Conservation (phyloP, 208 protist genomes). For the Crithidia fasciculata region DNA sequence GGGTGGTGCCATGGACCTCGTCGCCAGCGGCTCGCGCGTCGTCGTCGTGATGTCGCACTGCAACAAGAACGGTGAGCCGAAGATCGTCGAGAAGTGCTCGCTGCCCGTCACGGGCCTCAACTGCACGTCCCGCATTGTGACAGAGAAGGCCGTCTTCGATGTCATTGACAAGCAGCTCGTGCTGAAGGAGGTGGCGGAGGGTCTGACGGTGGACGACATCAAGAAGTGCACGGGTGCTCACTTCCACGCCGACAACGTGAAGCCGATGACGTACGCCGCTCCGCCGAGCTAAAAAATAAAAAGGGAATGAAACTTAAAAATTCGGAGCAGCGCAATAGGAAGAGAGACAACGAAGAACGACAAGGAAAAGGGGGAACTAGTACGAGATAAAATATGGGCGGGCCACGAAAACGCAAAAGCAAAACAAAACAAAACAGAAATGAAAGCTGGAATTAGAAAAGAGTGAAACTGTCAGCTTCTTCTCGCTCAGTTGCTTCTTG, state of each 20-base stretch:
- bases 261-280: conserved; percentile 77
- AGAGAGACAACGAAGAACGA: too few species aligned
- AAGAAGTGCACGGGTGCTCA: conserved; percentile 79
- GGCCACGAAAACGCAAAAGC: background rate
- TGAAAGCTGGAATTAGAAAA: background rate
- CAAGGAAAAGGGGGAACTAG: too few species aligned
- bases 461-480: too few species aligned
- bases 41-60: conserved; percentile 98
- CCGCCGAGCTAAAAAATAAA: conserved; percentile 16
- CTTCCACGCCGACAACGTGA: conserved; percentile 72
- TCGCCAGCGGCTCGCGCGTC: conserved; percentile 91
- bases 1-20: conserved; percentile 97
- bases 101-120: conserved; percentile 93
- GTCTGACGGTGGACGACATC: conserved; percentile 93
- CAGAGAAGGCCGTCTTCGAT: conserved; percentile 97
- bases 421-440: conserved; percentile 13
- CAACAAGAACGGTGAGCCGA: conserved; percentile 93
- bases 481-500: too few species aligned
- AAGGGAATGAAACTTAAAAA: background rate
- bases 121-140: conserved; percentile 96
- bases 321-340: too few species aligned
- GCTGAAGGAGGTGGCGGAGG: conserved; percentile 93
- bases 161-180: conserved; percentile 86
- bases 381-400: too few species aligned
- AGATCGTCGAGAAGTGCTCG: conserved; percentile 94